A percentile compares a stretch with the other conserved stretches of the same genome.
Conservation (phyloP, 1,284 basidiomycete species). For the Melanopsichium pennsylvanicum region DNA sequence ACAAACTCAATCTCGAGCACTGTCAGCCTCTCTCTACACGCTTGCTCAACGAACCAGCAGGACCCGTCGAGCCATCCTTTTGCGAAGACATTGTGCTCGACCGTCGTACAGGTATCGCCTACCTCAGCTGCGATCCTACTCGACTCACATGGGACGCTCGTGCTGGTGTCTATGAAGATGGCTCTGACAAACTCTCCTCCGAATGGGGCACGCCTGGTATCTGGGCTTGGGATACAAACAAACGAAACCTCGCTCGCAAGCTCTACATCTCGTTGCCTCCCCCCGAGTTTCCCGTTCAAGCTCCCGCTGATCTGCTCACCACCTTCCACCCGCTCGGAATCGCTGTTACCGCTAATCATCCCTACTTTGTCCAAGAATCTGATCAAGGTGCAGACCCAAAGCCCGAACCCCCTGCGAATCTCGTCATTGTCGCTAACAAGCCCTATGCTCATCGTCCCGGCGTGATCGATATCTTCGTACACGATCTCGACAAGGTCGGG, state of each 20-base stretch:
- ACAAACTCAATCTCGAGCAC: constrained; percentile 36
- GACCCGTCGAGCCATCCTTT: constrained; percentile 38
- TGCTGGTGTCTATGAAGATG: constrained; percentile 36
- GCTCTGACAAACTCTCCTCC: constrained; percentile 6
- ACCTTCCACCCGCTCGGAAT: constrained; percentile 51
- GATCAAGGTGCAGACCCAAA: constrained; percentile 15
- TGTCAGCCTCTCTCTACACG: constrained; percentile 23
- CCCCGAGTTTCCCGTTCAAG: constrained; percentile 17
- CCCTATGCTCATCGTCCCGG: constrained; percentile 36
- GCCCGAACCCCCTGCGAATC: constrained; percentile 30
- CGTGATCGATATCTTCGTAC: constrained; percentile 52
- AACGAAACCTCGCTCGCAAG: constrained; percentile 19
- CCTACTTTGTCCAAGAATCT: constrained; percentile 32
- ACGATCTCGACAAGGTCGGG: constrained; percentile 42
- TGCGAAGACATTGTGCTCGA: constrained; percentile 54
- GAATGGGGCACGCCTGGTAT: constrained; percentile 32
- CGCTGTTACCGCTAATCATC: constrained; percentile 37
- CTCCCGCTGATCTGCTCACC: constrained; percentile 25
- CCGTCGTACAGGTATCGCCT: constrained; percentile 39
- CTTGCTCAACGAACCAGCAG: constrained; percentile 29
- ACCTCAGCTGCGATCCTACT: constrained; percentile 51
- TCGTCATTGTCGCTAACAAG: constrained; percentile 49
- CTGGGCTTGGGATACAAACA: constrained; percentile 50
- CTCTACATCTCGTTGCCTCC: constrained; percentile 43
- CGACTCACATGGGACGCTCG: constrained; percentile 49